Conservation (phyloP, 1,139 yeast genomes). For the Zygosaccharomyces sapae region DNA sequence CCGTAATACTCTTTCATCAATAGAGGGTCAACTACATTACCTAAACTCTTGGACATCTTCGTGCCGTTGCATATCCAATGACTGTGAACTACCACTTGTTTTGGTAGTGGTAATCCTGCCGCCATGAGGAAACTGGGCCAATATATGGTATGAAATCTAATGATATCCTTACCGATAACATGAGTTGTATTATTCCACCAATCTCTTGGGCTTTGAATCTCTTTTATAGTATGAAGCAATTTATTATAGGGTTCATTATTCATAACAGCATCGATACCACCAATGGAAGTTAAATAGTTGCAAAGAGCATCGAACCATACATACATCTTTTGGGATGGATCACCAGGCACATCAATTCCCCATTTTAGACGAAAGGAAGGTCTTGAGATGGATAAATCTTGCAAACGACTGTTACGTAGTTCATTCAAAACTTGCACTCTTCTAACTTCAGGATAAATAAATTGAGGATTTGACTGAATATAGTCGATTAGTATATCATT, state of each 20-base stretch:
- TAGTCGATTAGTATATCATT: conserved; percentile 47
- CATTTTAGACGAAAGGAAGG: conserved; percentile 74
- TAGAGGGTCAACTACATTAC: conserved; percentile 94
- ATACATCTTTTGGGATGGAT: conserved; percentile 71
- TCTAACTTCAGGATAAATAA: conserved; percentile 61
- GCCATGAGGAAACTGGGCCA: conserved; percentile 95
- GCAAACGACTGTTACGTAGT: conserved; percentile 45
- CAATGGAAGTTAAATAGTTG: conserved; percentile 75
- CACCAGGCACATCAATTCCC: conserved; percentile 90
- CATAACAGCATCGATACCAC: conserved; percentile 46
- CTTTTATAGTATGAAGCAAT: conserved; percentile 1
- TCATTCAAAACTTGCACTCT: conserved; percentile 56
- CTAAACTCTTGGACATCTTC: conserved; percentile 90
- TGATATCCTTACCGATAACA: conserved; percentile 86
- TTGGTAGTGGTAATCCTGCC: conserved; percentile 65
- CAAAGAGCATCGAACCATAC: conserved; percentile 97
- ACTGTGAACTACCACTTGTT: conserved; percentile 78
- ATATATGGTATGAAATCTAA: conserved; percentile 80
- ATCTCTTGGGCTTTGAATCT: conserved; percentile 9
- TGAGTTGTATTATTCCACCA: conserved; percentile 52
- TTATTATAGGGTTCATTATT: conserved; percentile 22
- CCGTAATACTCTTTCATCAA: conserved; percentile 59
- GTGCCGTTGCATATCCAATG: conserved; percentile 91
- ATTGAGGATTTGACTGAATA: conserved; percentile 43
- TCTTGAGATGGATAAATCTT: conserved; percentile 79